Evolutionary conservation across 164 flowering plant genomes (phyloP).

Genomic region (Euptelea pleiosperma): DNA sequence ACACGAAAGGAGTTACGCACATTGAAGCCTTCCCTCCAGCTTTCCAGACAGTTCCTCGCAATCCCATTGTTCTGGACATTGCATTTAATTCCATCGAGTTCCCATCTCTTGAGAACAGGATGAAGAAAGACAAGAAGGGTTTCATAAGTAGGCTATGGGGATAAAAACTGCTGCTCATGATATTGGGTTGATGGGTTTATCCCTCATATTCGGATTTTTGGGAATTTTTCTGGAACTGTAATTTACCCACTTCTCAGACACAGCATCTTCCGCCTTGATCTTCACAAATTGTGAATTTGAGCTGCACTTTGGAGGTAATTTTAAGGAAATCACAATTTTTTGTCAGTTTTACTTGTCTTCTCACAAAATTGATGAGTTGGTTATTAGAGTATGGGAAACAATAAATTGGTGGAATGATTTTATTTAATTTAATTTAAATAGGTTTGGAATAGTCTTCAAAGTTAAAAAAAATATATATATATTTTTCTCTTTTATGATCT

Average conservation of each 20-base stretch:
- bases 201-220: neutral
- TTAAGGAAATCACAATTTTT: neutral
- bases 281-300: neutral
- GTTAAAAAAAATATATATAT: too few relatives aligned
- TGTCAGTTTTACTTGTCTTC: neutral
- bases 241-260: neutral
- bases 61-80: constrained; percentile 86
- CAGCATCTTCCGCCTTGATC: neutral
- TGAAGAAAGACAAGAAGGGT: constrained; percentile 92
- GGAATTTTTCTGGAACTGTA: neutral
- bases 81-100: constrained; percentile 75
- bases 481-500: too few relatives aligned
- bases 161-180: constrained; percentile 27
- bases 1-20: constrained; percentile 46
- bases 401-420: neutral
- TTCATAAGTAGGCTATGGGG: constrained; percentile 85
- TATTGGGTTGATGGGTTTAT: neutral
- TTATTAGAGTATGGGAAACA: neutral
- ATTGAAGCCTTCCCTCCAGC: constrained; percentile 85
- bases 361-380: neutral
- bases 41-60: constrained; percentile 74
- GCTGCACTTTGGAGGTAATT: neutral
- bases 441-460: neutral
- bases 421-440: neutral
- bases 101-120: constrained; percentile 86